Percentiles rank a stretch among this genome's conserved stretches.
phyloP scores from a whole-genome alignment of 768 basidiomycete species.

The Omphalotus guepiniiformis region DNA sequence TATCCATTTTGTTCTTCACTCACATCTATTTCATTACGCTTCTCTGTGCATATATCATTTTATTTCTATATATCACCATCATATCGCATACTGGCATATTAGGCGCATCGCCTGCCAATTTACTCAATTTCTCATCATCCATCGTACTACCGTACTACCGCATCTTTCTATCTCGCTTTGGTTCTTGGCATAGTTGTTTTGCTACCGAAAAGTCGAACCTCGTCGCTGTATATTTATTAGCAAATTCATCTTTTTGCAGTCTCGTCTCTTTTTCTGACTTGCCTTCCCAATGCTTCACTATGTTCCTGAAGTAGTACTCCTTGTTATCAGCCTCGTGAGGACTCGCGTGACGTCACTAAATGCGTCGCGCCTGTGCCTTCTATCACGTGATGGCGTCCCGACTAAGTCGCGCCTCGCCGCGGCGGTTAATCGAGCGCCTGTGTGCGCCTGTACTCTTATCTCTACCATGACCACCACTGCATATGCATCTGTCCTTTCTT shows the following conservation, averaged over 20 bases:
- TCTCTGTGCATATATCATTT: not conserved
- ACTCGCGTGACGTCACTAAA: slow-evolving; percentile 8
- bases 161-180: not conserved
- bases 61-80: not conserved
- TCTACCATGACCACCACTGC: not conserved
- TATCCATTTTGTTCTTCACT: too few relatives aligned
- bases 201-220: too few relatives aligned
- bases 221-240: too few relatives aligned
- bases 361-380: not conserved
- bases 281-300: not conserved
- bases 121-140: not conserved
- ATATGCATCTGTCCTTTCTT: not conserved
- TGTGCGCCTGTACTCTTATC: not conserved
- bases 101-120: too few relatives aligned
- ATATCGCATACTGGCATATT: too few relatives aligned
- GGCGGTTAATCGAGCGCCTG: too few relatives aligned
- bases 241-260: not conserved
- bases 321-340: too few relatives aligned
- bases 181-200: too few relatives aligned
- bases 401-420: too few relatives aligned
- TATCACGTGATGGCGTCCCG: slow-evolving; percentile 5
- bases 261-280: not conserved
- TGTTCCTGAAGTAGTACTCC: too few relatives aligned
- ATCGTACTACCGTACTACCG: not conserved
- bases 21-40: not conserved